Conservation (phyloP, 306 rosid genomes). For the Pterocarpus santalinus region DNA sequence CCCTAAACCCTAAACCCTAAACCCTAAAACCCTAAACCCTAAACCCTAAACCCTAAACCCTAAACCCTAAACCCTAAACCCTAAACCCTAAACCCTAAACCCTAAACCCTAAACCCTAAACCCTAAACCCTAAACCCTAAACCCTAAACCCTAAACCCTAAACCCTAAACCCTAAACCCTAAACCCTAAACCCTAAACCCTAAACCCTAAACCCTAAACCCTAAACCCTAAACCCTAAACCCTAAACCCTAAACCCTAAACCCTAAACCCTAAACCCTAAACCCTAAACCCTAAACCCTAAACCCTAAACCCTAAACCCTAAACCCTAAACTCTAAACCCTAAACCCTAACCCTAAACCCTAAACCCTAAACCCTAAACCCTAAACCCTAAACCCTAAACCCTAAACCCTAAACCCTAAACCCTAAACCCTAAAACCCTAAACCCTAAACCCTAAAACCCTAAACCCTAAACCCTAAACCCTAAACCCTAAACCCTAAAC, state of each 20-base stretch:
- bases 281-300: neutral
- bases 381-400: too few relatives aligned
- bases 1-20: neutral
- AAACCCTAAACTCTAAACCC: too few relatives aligned
- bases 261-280: neutral
- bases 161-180: neutral
- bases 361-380: too few relatives aligned
- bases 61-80: neutral
- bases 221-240: neutral
- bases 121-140: neutral
- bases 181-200: neutral
- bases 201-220: neutral
- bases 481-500: too few relatives aligned
- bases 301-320: neutral
- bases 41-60: slow-evolving; percentile 8
- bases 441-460: too few relatives aligned
- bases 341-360: too few relatives aligned
- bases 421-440: too few relatives aligned
- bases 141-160: neutral
- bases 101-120: neutral
- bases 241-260: neutral
- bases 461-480: too few relatives aligned
- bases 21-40: neutral
- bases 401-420: too few relatives aligned
- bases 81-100: neutral